Conservation (phyloP, 2,329 filamentous ascomycete genomes). For the Phaeosphaeriaceae sp. region DNA sequence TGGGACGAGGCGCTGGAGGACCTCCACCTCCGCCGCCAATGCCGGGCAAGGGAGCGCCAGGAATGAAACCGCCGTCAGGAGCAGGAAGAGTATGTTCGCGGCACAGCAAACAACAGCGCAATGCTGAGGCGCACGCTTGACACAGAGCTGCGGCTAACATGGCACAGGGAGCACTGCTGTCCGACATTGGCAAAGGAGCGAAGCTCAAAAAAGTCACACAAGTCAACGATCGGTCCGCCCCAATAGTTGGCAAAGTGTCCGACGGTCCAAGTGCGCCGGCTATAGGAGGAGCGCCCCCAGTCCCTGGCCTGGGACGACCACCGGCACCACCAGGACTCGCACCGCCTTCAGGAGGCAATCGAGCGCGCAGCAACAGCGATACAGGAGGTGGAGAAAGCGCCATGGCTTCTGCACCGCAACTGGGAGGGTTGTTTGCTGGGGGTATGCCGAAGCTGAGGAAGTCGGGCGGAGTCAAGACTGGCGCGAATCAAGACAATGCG, state of each 20-base stretch:
- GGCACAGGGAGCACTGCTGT: constrained; percentile 78
- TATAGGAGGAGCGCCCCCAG: constrained; percentile 78
- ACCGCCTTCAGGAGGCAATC: constrained; percentile 64
- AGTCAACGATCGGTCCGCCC: constrained; percentile 91
- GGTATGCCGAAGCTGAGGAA: constrained; percentile 97
- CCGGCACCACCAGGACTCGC: constrained; percentile 69
- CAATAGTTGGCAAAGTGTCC: constrained; percentile 66
- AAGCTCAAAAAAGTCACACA: constrained; percentile 79
- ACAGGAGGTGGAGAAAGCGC: constrained; percentile 53
- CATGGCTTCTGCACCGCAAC: constrained; percentile 67
- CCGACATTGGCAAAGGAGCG: constrained; percentile 84
- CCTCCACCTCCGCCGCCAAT: constrained; percentile 47
- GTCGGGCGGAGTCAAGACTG: constrained; percentile 69
- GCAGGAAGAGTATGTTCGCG: constrained; percentile 43
- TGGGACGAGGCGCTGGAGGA: constrained; percentile 46
- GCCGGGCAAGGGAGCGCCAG: constrained; percentile 43
- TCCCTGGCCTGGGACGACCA: constrained; percentile 65
- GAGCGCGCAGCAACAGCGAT: constrained; percentile 86
- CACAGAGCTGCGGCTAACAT: constrained; percentile 32
- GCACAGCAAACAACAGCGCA: constrained; percentile 1
- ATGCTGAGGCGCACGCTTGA: constrained; percentile 3
- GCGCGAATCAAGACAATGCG: constrained; percentile 67
- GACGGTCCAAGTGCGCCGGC: constrained; percentile 66
- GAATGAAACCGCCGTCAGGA: constrained; percentile 37
- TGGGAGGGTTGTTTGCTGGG: constrained; percentile 87